Base-by-base conservation (phyloP, 1,139 yeast genomes). In the Sugiyamaella grinbergsii region DNA sequence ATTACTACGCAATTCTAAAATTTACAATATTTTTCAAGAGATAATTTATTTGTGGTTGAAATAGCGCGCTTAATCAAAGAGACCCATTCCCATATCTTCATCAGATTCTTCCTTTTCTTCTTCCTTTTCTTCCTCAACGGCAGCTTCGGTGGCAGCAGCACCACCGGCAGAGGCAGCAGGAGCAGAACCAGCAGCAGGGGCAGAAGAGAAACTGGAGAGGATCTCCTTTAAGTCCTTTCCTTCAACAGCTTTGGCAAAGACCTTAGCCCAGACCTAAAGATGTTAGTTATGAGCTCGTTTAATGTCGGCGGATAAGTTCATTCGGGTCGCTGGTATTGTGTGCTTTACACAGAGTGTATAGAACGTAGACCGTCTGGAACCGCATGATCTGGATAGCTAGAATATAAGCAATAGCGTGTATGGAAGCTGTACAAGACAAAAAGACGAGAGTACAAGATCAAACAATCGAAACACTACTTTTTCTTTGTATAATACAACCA, bases 221-320 rank as follows among this genome's bases (percentile, higher is more conserved):
- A 89, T 79, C 71, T 87, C 93, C 83, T 91, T 91, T 74, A 93
- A 79, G 83, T 91, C 82, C 81, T 88, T 87, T 74, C 97, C 97
- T 77, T 86, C 95, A 71, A 93, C 84, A 72, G 98, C 98, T 81
- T 88, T 86, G 72, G 98, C 94, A 81, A 80, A 93, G 71, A 87
- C 82, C 70, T 87, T 89, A 71, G 96, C 87, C 97, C 97, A 91
- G 79, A 88, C 81, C 82, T 55, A 40, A 5, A 46, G 23, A 24
- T 33, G 51, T 51, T 49, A 51, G 54, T 40, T n/a, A 11, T 20
- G 20, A n/a, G 11, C n/a, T 13, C 11, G 22, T n/a, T n/a, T n/a
- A n/a, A n/a, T n/a, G n/a, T n/a, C n/a, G n/a, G n/a, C n/a, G n/a
- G n/a, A n/a, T n/a, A n/a, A 38, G 13, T 13, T 10, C 33, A 11